phyloP scores from a whole-genome alignment of 306 rosid species.

The Castanospermum australe region DNA sequence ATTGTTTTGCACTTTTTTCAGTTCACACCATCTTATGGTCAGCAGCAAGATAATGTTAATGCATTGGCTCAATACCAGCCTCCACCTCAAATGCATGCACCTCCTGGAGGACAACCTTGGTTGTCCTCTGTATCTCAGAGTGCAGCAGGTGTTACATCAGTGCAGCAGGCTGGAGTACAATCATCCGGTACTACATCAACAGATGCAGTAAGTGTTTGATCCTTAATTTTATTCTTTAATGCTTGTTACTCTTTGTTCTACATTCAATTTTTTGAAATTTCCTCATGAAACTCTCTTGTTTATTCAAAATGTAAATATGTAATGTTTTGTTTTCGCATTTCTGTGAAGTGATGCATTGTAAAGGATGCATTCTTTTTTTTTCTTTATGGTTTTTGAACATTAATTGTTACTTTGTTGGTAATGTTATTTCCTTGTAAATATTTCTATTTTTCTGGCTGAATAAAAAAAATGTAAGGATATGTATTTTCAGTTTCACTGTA shows the following conservation, averaged over 20 bases:
- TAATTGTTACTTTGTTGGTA: no score
- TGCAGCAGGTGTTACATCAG: constrained; percentile 43
- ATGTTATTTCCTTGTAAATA: neutral
- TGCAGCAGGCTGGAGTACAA: constrained; percentile 66
- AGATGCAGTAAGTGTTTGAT: constrained; percentile 51
- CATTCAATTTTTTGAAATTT: constrained; percentile 1
- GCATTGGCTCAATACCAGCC: constrained; percentile 64
- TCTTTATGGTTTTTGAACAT: no score
- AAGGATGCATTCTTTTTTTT: no score
- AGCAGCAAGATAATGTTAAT: constrained; percentile 67
- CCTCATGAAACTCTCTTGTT: neutral
- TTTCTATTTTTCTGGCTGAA: neutral
- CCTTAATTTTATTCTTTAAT: neutral
- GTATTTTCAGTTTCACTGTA: neutral
- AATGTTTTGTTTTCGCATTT: no score
- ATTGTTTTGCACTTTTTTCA: constrained; percentile 34
- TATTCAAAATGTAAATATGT: constrained; percentile 9
- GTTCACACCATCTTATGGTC: constrained; percentile 68
- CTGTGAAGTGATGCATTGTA: no score
- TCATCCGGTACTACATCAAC: constrained; percentile 50
- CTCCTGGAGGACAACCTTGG: no score
- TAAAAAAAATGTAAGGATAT: neutral
- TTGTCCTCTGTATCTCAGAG: no score
- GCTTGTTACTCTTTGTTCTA: neutral
- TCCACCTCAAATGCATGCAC: constrained; percentile 73